phyloP scores from a whole-genome alignment of 352 stramenopile species.

The Pilasporangium apinafurcum region DNA sequence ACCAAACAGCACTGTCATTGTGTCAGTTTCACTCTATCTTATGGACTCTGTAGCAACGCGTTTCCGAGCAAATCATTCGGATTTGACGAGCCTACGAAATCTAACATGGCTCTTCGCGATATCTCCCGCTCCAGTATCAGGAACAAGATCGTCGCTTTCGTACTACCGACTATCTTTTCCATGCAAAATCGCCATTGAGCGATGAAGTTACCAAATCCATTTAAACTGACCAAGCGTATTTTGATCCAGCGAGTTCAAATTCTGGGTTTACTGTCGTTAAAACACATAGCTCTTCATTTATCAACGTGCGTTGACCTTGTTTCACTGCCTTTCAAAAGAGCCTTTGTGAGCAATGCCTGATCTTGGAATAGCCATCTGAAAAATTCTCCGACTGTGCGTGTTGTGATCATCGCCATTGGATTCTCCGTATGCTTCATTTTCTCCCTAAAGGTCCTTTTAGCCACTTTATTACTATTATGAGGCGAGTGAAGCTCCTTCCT shows the following conservation, averaged over 20 bases:
- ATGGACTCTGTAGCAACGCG: slow-evolving; percentile 14
- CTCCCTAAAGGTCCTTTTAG: slow-evolving; percentile 23
- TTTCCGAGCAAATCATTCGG: slow-evolving; percentile 14
- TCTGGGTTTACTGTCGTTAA: background rate
- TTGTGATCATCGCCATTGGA: slow-evolving; percentile 26
- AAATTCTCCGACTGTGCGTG: slow-evolving; percentile 8
- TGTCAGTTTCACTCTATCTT: too few species aligned
- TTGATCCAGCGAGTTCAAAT: background rate
- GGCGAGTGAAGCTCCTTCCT: slow-evolving; percentile 5
- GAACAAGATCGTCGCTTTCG: slow-evolving; percentile 17
- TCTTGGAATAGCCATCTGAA: slow-evolving; percentile 3
- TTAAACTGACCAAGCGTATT: background rate
- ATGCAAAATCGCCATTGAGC: slow-evolving; percentile 15
- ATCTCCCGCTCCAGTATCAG: slow-evolving; percentile 25
- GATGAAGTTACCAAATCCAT: slow-evolving; percentile 9
- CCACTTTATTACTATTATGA: background rate
- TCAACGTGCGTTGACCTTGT: slow-evolving; percentile 20
- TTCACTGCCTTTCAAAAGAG: slow-evolving; percentile 42
- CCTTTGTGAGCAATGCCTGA: slow-evolving; percentile 40
- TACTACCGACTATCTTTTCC: slow-evolving; percentile 17
- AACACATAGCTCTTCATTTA: too few species aligned
- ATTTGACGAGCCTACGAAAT: slow-evolving; percentile 25
- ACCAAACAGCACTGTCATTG: too few species aligned
- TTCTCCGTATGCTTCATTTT: too few species aligned
- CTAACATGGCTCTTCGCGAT: slow-evolving; percentile 22